Conservation (phyloP, 23 red algal genomes). For the Gracilaria vermiculophylla region DNA sequence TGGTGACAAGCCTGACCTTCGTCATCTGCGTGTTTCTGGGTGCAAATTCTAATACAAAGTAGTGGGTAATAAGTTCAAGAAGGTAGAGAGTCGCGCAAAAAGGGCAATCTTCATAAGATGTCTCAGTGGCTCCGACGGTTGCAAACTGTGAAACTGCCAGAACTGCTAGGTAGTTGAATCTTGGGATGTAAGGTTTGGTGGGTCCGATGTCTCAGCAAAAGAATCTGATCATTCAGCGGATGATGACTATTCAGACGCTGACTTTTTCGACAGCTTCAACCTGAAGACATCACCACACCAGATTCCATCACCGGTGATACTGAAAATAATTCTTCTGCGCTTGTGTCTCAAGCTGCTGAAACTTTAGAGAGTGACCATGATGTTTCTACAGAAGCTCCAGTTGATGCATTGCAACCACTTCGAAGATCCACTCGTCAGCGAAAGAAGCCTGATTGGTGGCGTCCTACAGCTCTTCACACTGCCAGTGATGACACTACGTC, state of each 20-base stretch:
- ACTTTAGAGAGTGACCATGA: background rate
- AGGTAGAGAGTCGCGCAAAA: background rate
- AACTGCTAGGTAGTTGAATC: background rate
- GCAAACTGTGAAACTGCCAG: slow-evolving; percentile 4
- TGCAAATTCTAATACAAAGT: slow-evolving; percentile 13
- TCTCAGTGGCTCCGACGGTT: background rate
- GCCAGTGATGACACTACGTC: slow-evolving; percentile 19
- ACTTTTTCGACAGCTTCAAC: too few species aligned
- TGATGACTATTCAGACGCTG: too few species aligned
- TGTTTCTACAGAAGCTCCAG: background rate
- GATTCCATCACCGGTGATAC: too few species aligned
- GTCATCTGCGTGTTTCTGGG: slow-evolving; percentile 12
- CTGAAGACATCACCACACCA: too few species aligned
- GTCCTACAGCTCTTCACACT: slow-evolving; percentile 3
- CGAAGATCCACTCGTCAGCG: slow-evolving; percentile 2
- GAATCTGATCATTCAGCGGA: too few species aligned
- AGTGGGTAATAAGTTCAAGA: background rate
- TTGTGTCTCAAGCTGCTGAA: too few species aligned
- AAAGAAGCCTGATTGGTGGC: background rate
- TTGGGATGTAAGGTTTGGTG: slow-evolving; percentile 9
- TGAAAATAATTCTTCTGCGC: background rate
- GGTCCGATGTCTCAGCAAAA: background rate
- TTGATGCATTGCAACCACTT: background rate
- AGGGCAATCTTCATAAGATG: background rate
- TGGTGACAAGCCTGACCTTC: slow-evolving; percentile 1